Evolutionary conservation across 176 grass and related monocot species (phyloP).

Genomic region (Guadua angustifolia): DNA sequence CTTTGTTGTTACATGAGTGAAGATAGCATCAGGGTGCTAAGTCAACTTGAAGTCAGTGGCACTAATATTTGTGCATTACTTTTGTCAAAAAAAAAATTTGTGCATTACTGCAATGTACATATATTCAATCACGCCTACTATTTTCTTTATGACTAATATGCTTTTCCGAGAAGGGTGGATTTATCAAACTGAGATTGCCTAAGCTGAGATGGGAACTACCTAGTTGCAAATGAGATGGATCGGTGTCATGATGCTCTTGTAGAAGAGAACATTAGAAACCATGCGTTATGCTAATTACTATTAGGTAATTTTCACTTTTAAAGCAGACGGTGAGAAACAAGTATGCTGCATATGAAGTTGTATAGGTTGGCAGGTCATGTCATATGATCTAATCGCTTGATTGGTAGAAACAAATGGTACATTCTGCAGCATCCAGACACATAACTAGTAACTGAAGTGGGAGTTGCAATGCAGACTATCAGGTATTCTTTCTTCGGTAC

Average conservation of each 20-base stretch:
- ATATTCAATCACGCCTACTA: background rate
- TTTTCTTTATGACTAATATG: background rate
- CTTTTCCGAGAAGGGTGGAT: background rate
- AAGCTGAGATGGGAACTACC: background rate
- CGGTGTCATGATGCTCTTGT: background rate
- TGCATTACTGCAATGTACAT: background rate
- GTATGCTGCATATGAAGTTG: background rate
- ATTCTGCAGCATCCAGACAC: background rate
- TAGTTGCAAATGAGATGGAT: slow-evolving; percentile 3
- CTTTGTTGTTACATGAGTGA: background rate
- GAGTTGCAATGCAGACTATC: slow-evolving; percentile 46
- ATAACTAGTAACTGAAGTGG: background rate
- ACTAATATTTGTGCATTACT: background rate
- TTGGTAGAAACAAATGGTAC: background rate
- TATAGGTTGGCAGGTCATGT: background rate
- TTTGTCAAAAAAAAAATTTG: too few species aligned
- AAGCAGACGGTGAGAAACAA: background rate
- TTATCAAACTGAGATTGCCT: background rate
- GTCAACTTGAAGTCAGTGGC: background rate
- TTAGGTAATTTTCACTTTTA: background rate
- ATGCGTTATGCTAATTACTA: background rate
- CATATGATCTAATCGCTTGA: background rate
- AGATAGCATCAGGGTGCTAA: background rate
- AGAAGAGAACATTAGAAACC: background rate
- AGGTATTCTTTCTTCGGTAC: slow-evolving; percentile 72